Conservation (phyloP, 148 eudicot species). For the Tetragonia tetragonoides region DNA sequence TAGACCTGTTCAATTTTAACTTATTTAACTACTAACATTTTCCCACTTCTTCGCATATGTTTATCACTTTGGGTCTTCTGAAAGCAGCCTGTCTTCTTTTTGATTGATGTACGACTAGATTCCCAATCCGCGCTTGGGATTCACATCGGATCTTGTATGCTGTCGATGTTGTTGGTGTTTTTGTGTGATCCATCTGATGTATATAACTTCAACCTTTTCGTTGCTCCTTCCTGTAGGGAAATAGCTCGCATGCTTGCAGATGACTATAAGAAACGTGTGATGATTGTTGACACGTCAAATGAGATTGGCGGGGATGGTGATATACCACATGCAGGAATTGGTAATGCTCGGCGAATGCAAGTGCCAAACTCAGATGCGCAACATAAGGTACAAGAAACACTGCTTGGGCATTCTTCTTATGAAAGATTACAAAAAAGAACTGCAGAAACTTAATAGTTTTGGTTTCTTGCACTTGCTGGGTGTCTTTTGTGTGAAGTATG, state of each 20-base stretch:
- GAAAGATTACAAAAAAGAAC: slow-evolving; percentile 5
- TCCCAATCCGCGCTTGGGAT: neutral
- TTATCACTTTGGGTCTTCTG: neutral
- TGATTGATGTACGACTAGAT: neutral
- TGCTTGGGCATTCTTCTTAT: slow-evolving; percentile 5
- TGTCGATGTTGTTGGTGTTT: neutral
- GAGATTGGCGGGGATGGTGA: slow-evolving; percentile 99
- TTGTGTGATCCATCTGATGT: slow-evolving; percentile 4
- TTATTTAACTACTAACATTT: neutral
- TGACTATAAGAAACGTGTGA: slow-evolving; percentile 81
- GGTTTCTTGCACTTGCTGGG: neutral
- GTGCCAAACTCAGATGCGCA: slow-evolving; percentile 84
- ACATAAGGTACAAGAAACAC: slow-evolving; percentile 57
- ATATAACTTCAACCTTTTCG: neutral
- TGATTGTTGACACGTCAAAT: slow-evolving; percentile 99
- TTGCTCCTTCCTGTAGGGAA: slow-evolving; percentile 51
- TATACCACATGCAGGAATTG: slow-evolving; percentile 96
- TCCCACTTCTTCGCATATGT: neutral
- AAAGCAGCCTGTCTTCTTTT: neutral
- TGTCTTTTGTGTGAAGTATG: neutral
- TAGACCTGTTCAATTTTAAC: neutral
- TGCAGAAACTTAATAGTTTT: neutral
- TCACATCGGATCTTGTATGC: neutral
- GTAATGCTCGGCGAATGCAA: slow-evolving; percentile 95
- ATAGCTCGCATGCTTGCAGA: slow-evolving; percentile 95